These are phyloP conservation scores for Parascedosporium putredinis DNA, from an alignment of 2,329 filamentous ascomycete species.

Conservation along the genomic window DNA sequence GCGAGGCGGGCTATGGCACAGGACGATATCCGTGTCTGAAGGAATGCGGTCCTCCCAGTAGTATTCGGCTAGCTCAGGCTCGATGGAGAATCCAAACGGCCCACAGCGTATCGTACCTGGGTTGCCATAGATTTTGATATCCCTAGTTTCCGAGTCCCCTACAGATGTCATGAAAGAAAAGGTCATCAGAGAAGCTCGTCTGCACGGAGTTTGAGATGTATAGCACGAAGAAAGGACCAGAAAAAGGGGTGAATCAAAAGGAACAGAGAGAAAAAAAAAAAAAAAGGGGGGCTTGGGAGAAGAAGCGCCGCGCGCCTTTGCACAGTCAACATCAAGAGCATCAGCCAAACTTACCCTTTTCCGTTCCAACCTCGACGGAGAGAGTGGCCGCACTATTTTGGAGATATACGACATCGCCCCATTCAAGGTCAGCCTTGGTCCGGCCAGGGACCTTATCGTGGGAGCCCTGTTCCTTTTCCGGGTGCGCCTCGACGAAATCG, in stretches of 20 bases:
- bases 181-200: no score
- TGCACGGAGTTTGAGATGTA: no score
- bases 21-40: constrained; percentile 22
- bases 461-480: not conserved
- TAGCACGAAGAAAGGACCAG: no score
- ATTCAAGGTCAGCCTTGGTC: constrained; percentile 35
- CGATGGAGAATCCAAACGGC: constrained; percentile 20
- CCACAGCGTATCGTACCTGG: not conserved
- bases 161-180: no score
- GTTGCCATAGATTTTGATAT: not conserved
- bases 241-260: no score
- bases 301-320: no score
- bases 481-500: constrained; percentile 28
- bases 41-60: constrained; percentile 18
- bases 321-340: no score
- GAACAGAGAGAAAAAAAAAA: no score
- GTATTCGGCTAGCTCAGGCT: constrained; percentile 22
- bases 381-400: constrained; percentile 58
- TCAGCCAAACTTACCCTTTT: not conserved
- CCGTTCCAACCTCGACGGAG: constrained; percentile 31
- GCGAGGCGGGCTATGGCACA: constrained; percentile 27
- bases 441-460: constrained; percentile 2
- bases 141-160: not conserved
- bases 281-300: no score
- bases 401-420: constrained; percentile 64